These are phyloP conservation scores for Leavenworthia alabamica DNA, from an alignment of 345 rosid species.

Conservation along the genomic window DNA sequence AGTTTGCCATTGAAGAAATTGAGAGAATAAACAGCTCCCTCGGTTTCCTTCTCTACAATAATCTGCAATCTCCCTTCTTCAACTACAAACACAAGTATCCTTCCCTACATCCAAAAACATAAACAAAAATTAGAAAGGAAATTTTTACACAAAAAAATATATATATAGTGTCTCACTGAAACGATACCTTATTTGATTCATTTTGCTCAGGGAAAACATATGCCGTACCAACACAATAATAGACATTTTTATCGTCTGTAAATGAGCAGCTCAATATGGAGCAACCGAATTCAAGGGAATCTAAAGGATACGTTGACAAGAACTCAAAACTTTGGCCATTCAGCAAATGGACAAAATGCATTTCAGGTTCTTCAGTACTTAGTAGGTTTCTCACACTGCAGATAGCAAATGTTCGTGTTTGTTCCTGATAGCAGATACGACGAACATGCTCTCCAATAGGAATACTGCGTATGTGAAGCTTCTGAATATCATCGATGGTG, in stretches of 20 bases:
- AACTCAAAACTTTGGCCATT: constrained; percentile 85
- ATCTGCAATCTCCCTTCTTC: constrained; percentile 89
- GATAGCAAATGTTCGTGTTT: constrained; percentile 80
- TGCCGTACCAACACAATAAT: constrained; percentile 92
- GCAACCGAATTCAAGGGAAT: constrained; percentile 79
- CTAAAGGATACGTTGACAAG: constrained; percentile 73
- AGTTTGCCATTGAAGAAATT: constrained; percentile 91
- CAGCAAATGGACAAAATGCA: constrained; percentile 68
- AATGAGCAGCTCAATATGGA: constrained; percentile 91
- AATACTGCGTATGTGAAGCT: constrained; percentile 95
- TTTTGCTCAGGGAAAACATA: constrained; percentile 86
- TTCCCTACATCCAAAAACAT: constrained; percentile 49
- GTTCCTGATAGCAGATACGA: constrained; percentile 93
- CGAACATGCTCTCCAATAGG: constrained; percentile 91
- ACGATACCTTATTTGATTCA: constrained; percentile 76
- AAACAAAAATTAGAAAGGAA: background rate
- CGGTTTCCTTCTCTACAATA: constrained; percentile 84
- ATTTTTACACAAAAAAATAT: background rate
- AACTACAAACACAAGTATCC: constrained; percentile 74
- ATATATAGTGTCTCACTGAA: background rate
- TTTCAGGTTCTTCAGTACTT: constrained; percentile 69
- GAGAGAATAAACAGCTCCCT: constrained; percentile 79
- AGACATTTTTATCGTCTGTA: constrained; percentile 64
- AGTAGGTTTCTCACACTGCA: constrained; percentile 70
- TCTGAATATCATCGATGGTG: constrained; percentile 93